Conservation (phyloP, 768 basidiomycete species). For the Rhodotorula taiwanensis region DNA sequence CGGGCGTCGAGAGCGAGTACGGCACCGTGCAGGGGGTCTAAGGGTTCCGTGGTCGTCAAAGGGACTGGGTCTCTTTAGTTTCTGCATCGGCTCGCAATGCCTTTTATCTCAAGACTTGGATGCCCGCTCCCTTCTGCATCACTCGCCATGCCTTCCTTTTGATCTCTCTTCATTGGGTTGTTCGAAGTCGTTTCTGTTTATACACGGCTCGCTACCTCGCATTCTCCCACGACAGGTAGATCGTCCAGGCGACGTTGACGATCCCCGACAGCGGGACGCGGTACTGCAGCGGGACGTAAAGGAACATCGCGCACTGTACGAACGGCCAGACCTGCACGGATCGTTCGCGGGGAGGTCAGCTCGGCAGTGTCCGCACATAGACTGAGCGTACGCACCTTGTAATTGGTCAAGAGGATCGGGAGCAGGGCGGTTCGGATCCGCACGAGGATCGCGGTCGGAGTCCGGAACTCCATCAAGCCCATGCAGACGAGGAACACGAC, state of each 20-base stretch:
- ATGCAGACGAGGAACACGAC: slow-evolving; percentile 7
- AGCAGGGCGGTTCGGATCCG: not conserved
- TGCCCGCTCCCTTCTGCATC: no score
- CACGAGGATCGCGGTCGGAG: not conserved
- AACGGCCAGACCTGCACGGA: not conserved
- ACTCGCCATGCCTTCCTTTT: no score
- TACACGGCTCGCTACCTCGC: not conserved
- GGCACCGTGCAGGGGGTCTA: slow-evolving; percentile 56
- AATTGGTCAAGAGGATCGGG: slow-evolving; percentile 11
- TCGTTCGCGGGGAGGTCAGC: no score
- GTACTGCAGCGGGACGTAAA: slow-evolving; percentile 7
- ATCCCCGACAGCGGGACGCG: slow-evolving; percentile 1
- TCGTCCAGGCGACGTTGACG: slow-evolving; percentile 2
- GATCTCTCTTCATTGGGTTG: no score
- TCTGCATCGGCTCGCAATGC: no score
- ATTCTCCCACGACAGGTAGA: slow-evolving; percentile 1
- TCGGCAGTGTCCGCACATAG: no score
- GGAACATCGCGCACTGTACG: slow-evolving; percentile 3
- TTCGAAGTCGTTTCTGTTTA: no score
- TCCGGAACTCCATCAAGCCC: slow-evolving; percentile 2
- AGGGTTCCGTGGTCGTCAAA: not conserved
- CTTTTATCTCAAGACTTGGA: no score
- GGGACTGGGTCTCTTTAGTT: no score
- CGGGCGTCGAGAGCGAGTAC: slow-evolving; percentile 92
- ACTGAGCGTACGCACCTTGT: not conserved